Conservation (phyloP, 495 filamentous ascomycete genomes). For the Penicillium flavigenum region DNA sequence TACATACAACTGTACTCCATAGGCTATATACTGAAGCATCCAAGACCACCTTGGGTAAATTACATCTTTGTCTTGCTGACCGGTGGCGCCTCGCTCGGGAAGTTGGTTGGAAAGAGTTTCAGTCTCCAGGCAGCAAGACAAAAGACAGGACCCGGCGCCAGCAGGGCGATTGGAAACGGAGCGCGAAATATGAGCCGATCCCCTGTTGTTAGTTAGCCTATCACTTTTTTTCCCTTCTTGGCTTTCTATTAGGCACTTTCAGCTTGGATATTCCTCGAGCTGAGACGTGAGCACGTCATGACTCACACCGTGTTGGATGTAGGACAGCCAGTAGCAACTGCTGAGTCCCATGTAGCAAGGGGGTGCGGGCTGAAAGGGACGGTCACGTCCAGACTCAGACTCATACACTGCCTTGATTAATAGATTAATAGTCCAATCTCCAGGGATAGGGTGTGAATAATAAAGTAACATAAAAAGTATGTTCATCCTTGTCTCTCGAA, state of each 20-base stretch:
- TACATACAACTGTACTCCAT: neutral
- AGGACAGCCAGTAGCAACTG: neutral
- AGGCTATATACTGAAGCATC: neutral
- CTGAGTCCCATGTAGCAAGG: neutral
- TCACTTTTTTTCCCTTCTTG: neutral
- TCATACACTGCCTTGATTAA: neutral
- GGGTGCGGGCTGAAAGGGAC: neutral
- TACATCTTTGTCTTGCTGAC: neutral
- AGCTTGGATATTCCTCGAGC: neutral
- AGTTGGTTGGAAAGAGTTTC: slow-evolving; percentile 15
- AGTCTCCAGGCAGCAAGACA: slow-evolving; percentile 16
- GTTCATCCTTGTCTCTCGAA: neutral
- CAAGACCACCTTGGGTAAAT: neutral
- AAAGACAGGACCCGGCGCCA: neutral
- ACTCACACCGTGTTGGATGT: slow-evolving; percentile 10
- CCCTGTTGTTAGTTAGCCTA: neutral
- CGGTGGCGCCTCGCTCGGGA: slow-evolving; percentile 3
- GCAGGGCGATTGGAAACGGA: slow-evolving; percentile 25
- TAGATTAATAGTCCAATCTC: neutral
- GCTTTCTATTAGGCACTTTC: neutral
- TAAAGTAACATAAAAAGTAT: neutral
- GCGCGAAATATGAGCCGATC: slow-evolving; percentile 8
- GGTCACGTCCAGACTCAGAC: neutral
- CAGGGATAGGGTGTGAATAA: neutral
- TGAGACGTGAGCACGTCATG: slow-evolving; percentile 16